Base-by-base conservation (phyloP, 345 rosid species). In the Salix udensis region DNA sequence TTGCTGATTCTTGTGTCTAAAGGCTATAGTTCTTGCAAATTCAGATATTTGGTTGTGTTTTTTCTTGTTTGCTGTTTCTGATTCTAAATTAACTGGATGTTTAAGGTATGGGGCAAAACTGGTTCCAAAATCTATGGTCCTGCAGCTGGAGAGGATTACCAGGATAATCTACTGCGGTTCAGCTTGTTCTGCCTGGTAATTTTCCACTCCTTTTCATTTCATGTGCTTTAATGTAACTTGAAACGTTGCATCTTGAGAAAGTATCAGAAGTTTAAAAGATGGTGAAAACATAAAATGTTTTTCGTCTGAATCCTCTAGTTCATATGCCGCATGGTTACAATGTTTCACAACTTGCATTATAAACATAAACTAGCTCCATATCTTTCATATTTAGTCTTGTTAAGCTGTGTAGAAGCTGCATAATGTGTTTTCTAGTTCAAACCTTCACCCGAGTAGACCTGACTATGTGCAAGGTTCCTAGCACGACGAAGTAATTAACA, bases 121-220 rank as follows among this genome's bases (percentile, higher is more conserved):
- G 92, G 86, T 79, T 89, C 96, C 42, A 89, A 93, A 87, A 83
- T 96, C 82, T 96, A 96, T 67, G 99, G 99, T 13, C 98, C 97
- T 24, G 79, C 1, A 67, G 74, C 97, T 65, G 98, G 98, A 77
- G 65, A 36, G 26, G 98, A 96, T 86, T 96, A 91, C 80, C 13
- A 73, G 82, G 99, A 96, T 85, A 96, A 96, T 85, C 94, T 89
- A 84, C 82, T 91, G 79, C 88, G 98, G 23, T 93, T 91, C 75
- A 90, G 92, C 88, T 84, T 96, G 85, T 84, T 96, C 70, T 93
- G 98, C 85, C 89, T 62, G 86, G 98, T 91, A 77, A 77, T 76
- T 46, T 74, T 31, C n/a, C 19, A 24, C 34, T 26, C 15, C 28
- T 36, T 23, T 31, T 68, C 23, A 39, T 28, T 36, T 58, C 21